phyloP scores from a whole-genome alignment of 495 filamentous ascomycete species.

The Achaetomiella virescens region DNA sequence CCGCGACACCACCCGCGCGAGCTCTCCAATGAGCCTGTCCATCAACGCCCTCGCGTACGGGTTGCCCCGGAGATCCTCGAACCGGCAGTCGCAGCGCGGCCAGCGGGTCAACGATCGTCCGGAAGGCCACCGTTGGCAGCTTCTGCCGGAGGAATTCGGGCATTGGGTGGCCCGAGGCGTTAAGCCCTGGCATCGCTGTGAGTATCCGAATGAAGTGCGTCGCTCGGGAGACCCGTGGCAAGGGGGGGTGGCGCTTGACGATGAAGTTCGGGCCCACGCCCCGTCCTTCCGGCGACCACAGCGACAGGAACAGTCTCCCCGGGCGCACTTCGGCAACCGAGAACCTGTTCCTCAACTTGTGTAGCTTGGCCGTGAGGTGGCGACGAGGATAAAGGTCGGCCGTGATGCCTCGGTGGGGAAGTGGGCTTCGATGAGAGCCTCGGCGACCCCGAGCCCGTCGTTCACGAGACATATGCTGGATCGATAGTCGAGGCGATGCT shows the following conservation, averaged over 20 bases:
- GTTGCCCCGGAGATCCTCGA: conserved; percentile 62
- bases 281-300: conserved; percentile 5
- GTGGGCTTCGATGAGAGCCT: conserved; percentile 59
- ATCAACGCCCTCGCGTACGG: conserved; percentile 56
- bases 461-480: conserved; percentile 78
- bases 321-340: conserved; percentile 54
- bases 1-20: conserved; percentile 31
- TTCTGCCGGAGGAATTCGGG: conserved; percentile 37
- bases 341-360: conserved; percentile 42
- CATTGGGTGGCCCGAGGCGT: conserved; percentile 22
- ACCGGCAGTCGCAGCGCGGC: conserved; percentile 65
- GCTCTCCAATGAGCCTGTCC: conserved; percentile 54
- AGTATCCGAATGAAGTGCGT: conserved; percentile 28
- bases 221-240: conserved; percentile 19
- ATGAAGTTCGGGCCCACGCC: not conserved
- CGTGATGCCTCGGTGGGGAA: conserved; percentile 59
- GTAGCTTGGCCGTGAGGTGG: conserved; percentile 59
- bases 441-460: conserved; percentile 74
- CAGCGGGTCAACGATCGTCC: conserved; percentile 69
- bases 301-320: conserved; percentile 25
- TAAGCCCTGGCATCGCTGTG: conserved; percentile 24
- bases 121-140: conserved; percentile 69
- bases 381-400: conserved; percentile 73
- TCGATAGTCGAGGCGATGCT: conserved; percentile 57
- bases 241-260: conserved; percentile 19